These are phyloP conservation scores for Geum urbanum DNA, from an alignment of 306 rosid genomes.

Conservation along the genomic window DNA sequence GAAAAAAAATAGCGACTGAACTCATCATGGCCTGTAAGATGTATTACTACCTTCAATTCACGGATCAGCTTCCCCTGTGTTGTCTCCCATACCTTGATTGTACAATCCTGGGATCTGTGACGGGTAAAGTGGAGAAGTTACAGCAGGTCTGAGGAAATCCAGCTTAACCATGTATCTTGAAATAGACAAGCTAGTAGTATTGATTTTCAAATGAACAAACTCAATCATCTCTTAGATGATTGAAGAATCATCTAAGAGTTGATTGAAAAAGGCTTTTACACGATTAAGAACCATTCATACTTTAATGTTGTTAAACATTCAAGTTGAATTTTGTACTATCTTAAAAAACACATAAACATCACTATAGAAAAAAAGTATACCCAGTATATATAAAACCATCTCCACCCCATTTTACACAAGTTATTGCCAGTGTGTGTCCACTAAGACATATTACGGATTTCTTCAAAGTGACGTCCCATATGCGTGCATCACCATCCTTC, in stretches of 20 bases:
- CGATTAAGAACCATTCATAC: neutral
- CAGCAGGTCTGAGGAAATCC: conserved; percentile 13
- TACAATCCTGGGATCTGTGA: conserved; percentile 85
- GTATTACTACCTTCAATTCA: conserved; percentile 59
- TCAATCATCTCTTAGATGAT: neutral
- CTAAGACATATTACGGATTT: conserved; percentile 61
- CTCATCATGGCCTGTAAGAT: neutral
- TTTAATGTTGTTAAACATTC: neutral
- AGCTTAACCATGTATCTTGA: neutral
- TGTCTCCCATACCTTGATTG: conserved; percentile 93
- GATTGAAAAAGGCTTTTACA: neutral
- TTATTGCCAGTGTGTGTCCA: conserved; percentile 89
- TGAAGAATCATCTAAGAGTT: no score
- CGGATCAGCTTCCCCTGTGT: conserved; percentile 87
- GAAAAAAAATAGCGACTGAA: neutral
- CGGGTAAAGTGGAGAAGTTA: conserved; percentile 20
- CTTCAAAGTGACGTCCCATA: conserved; percentile 75
- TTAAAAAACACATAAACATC: neutral
- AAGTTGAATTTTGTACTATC: neutral
- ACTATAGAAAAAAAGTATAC: conserved; percentile 35
- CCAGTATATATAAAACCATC: conserved; percentile 94
- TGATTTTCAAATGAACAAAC: neutral
- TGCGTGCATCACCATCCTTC: conserved; percentile 97
- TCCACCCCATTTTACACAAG: conserved; percentile 98
- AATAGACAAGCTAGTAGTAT: neutral